Conservation (phyloP, 371 early-diverging fungal species). For the Chytridium lagenaria region DNA sequence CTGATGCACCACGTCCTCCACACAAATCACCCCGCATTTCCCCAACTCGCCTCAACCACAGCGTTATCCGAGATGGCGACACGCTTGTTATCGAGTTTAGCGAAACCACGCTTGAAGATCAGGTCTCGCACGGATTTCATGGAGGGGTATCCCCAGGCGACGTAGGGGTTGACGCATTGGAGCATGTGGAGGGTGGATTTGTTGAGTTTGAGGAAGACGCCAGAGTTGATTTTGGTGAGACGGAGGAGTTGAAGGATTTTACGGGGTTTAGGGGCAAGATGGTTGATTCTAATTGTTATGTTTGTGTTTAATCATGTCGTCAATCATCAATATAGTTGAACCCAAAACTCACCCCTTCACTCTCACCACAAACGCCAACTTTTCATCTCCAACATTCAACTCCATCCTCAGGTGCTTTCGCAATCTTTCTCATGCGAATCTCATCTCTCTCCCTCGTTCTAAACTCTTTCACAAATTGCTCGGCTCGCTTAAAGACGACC, state of each 20-base stretch:
- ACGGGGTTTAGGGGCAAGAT: constrained; percentile 98
- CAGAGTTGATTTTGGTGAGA: constrained; percentile 99
- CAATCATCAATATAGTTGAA: no score
- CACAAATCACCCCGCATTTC: constrained; percentile 94
- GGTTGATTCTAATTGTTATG: constrained; percentile 87
- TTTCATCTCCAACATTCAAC: no score
- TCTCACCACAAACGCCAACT: constrained; percentile 96
- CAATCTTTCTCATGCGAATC: constrained; percentile 88
- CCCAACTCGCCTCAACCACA: constrained; percentile 95
- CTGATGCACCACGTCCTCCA: constrained; percentile 99
- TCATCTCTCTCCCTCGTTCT: constrained; percentile 82
- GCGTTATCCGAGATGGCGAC: constrained; percentile 96
- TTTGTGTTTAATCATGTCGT: no score
- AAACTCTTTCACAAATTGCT: constrained; percentile 95
- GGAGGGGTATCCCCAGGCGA: constrained; percentile 93
- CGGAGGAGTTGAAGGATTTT: constrained; percentile 99
- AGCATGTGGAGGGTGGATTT: constrained; percentile 99
- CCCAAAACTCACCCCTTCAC: constrained; percentile 63
- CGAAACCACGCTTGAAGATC: constrained; percentile 99
- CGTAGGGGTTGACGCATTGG: constrained; percentile 96
- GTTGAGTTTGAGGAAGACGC: constrained; percentile 97
- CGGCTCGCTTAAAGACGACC: constrained; percentile 97
- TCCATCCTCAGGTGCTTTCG: constrained; percentile 86
- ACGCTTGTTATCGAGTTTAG: constrained; percentile 95
- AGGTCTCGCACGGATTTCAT: constrained; percentile 98